These are phyloP conservation scores for Elsinoe ampelina DNA, from an alignment of 2,329 filamentous ascomycete species.

Conservation along the genomic window DNA sequence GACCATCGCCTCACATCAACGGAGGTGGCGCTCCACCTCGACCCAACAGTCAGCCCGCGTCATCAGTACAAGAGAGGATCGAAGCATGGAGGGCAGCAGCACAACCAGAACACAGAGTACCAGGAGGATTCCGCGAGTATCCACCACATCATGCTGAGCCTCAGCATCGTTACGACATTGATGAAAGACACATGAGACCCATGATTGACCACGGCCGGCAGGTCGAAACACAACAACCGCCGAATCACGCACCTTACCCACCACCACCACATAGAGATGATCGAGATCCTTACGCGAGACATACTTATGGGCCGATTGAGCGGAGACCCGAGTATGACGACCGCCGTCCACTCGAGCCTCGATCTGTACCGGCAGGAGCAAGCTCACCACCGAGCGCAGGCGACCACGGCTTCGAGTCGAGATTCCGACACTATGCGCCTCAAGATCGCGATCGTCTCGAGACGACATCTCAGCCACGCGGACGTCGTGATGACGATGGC, in stretches of 20 bases:
- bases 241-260: slow-evolving; percentile 4
- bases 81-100: slow-evolving; percentile 7
- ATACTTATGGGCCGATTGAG: not conserved
- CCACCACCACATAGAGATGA: slow-evolving; percentile 1
- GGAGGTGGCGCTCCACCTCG: slow-evolving; percentile 17
- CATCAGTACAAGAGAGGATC: slow-evolving; percentile 6
- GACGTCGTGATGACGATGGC: slow-evolving; percentile 14
- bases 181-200: not conserved
- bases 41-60: slow-evolving; percentile 28
- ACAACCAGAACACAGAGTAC: slow-evolving; percentile 14
- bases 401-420: slow-evolving; percentile 9
- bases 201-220: slow-evolving; percentile 4
- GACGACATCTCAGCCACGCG: not conserved
- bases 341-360: not conserved
- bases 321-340: slow-evolving; percentile 9
- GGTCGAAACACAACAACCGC: not conserved
- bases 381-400: slow-evolving; percentile 5
- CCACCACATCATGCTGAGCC: not conserved
- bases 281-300: not conserved
- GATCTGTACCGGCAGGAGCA: not conserved
- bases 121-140: slow-evolving; percentile 17
- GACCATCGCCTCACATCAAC: slow-evolving; percentile 11
- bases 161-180: slow-evolving; percentile 6
- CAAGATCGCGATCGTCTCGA: slow-evolving; percentile 6
- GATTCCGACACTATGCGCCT: slow-evolving; percentile 10